These are phyloP conservation scores for Tylopilus cervinicoccineus DNA, from an alignment of 768 basidiomycete species.

Conservation along the genomic window DNA sequence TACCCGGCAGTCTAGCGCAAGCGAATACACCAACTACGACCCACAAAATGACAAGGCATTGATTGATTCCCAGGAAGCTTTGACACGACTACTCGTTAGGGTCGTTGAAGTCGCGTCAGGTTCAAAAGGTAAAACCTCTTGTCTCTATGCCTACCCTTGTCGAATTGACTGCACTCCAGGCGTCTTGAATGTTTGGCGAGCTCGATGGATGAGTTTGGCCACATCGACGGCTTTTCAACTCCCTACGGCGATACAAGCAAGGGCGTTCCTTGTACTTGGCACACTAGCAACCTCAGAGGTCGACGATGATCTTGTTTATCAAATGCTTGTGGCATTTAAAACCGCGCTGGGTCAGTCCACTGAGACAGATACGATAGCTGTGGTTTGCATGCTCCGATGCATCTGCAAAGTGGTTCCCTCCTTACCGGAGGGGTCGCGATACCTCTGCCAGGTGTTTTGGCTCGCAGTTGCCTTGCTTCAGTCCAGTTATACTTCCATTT, in stretches of 20 bases:
- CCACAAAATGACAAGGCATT: conserved; percentile 47
- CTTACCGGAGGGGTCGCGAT: conserved; percentile 64
- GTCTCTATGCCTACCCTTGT: background rate
- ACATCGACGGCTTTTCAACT: conserved; percentile 88
- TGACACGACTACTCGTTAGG: conserved; percentile 59
- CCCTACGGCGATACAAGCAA: conserved; percentile 82
- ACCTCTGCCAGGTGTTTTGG: conserved; percentile 80
- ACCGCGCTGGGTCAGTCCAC: conserved; percentile 65
- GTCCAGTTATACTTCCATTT: conserved; percentile 67
- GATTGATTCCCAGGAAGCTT: conserved; percentile 63
- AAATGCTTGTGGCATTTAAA: conserved; percentile 85
- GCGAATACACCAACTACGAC: conserved; percentile 64
- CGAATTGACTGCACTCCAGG: conserved; percentile 39
- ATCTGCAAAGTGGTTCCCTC: conserved; percentile 74
- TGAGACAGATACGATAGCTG: conserved; percentile 63
- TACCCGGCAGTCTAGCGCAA: conserved; percentile 52
- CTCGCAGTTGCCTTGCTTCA: conserved; percentile 80
- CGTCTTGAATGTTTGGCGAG: conserved; percentile 83
- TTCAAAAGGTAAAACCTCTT: conserved; percentile 50
- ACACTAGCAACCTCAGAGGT: conserved; percentile 80
- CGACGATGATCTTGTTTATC: conserved; percentile 91
- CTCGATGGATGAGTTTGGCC: conserved; percentile 89
- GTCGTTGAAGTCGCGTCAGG: conserved; percentile 64
- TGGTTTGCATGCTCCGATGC: conserved; percentile 87
- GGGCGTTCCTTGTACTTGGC: conserved; percentile 81